Percentiles rank a stretch among this genome's conserved stretches.
These are phyloP conservation scores for Lipomyces orientalis DNA, from an alignment of 805 yeast species.

Conservation along the genomic window DNA sequence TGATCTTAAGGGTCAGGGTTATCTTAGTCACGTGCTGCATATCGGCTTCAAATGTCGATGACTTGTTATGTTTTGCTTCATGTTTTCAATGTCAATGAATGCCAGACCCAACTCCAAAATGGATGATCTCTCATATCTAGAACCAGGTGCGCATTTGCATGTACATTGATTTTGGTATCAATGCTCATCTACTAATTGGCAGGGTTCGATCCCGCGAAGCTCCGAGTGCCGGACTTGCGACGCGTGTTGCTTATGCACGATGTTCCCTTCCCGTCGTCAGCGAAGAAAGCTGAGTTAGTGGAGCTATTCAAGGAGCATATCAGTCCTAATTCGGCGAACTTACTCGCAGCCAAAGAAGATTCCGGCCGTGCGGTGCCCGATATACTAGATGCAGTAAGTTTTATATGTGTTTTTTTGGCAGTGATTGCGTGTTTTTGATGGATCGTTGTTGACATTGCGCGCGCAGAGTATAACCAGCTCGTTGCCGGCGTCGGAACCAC, in stretches of 20 bases:
- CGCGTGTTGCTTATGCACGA: slow-evolving; percentile 65
- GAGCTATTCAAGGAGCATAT: slow-evolving; percentile 55
- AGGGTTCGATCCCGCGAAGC: slow-evolving; percentile 70
- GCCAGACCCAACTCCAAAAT: not conserved
- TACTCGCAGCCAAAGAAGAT: slow-evolving; percentile 47
- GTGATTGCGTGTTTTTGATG: not conserved
- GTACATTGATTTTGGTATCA: not conserved
- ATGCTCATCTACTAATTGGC: slow-evolving; percentile 8
- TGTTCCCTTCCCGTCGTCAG: slow-evolving; percentile 63
- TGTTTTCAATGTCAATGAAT: not conserved
- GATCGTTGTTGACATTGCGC: not conserved
- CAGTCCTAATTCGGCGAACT: slow-evolving; percentile 53
- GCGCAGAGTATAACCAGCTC: not conserved
- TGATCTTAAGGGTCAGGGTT: not conserved
- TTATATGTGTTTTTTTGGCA: not conserved
- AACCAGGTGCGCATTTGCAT: slow-evolving; percentile 16
- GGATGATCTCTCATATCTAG: slow-evolving; percentile 21
- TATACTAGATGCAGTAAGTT: slow-evolving; percentile 49
- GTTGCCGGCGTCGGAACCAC: not conserved
- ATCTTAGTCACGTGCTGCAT: not conserved
- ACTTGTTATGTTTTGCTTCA: not conserved
- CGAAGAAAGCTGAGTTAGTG: slow-evolving; percentile 71
- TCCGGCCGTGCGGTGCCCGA: slow-evolving; percentile 46
- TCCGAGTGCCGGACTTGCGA: slow-evolving; percentile 74
- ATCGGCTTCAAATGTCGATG: not conserved